These are phyloP conservation scores for Boletus vinaceobasis DNA, from an alignment of 768 basidiomycete genomes.

Conservation along the genomic window DNA sequence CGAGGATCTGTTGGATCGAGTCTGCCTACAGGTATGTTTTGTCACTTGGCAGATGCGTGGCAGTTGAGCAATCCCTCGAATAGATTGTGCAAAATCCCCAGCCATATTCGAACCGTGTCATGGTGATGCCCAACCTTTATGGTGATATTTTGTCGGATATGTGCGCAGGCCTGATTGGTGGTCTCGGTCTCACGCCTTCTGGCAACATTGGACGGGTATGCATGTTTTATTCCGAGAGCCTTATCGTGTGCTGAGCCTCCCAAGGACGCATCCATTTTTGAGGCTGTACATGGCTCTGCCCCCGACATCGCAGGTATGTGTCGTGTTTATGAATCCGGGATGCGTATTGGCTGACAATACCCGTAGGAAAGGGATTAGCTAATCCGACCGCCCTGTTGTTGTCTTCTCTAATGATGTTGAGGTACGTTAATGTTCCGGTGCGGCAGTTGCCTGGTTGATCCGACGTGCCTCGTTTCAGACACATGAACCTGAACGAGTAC, in stretches of 20 bases:
- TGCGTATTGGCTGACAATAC: constrained; percentile 1
- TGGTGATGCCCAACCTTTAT: constrained; percentile 99
- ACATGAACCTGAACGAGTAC: constrained; percentile 85
- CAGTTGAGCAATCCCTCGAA: not conserved
- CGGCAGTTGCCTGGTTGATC: constrained; percentile 15
- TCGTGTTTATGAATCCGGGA: not conserved
- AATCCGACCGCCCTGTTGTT: constrained; percentile 99
- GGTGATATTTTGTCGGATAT: constrained; percentile 97
- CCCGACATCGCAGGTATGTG: constrained; percentile 93
- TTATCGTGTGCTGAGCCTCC: constrained; percentile 14
- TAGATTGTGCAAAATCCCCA: constrained; percentile 90
- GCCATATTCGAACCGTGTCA: constrained; percentile 93
- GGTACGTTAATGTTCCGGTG: constrained; percentile 46
- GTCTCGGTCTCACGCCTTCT: constrained; percentile 94
- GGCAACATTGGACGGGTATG: constrained; percentile 93
- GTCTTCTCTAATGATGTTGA: constrained; percentile 96
- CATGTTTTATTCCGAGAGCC: constrained; percentile 6
- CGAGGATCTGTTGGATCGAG: constrained; percentile 95
- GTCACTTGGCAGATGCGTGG: not conserved
- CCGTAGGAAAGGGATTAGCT: constrained; percentile 80
- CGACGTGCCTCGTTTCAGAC: constrained; percentile 46
- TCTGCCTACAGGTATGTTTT: constrained; percentile 76
- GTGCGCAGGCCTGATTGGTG: constrained; percentile 98
- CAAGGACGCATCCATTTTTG: constrained; percentile 97
- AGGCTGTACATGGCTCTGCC: constrained; percentile 98